Base-by-base conservation (phyloP, 1,284 basidiomycete species). In the Cutaneotrichosporon sp. region DNA sequence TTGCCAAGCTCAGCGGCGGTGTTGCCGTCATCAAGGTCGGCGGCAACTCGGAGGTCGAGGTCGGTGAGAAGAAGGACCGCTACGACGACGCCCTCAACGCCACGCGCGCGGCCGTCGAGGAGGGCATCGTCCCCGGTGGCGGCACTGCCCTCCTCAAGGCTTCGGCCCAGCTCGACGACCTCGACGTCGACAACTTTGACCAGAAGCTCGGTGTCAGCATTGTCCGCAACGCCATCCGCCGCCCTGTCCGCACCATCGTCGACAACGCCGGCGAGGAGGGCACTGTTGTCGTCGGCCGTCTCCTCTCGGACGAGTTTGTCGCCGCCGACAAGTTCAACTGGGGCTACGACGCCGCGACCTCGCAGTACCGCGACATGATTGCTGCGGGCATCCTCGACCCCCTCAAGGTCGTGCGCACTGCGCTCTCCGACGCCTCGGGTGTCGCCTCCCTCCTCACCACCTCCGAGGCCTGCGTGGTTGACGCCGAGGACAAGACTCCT, bases 1-100 rank as follows among this genome's bases (percentile, higher is more conserved):
- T 98, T 37, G 94, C 94, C 62, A 97, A 98, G 82, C 81, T 97
- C 53, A 84, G 82, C 38, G 93, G 94, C 53, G 93, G 94, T 79
- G 93, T 97, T 49, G 94, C 93, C 26, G 93, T 97, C 74, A 97
- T 97, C 83, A 92, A 90, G 78, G 94, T 97, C 62, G 94, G 94
- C 56, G 94, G 94, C 39, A 80, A 85, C 45, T 86, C 82, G 57
- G 94, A 97, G 77, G 93, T 97, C 54, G 94, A 97, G 78, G 94
- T 97, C 60, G 83, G 93, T 16, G 94, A 98, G 82, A 97, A 97
- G 88, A 97, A 97, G 84, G 94, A 97, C 76, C 82, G 93, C 48
- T 97, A 96, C 75, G 94, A 98, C 68, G 94, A 98, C 72, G 94
- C 94, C 6, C 81, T 97, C 54, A 96, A 96, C 75, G 92, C 92